Evolutionary conservation across 164 flowering plant species (phyloP), one percentile per base, ranked within the genome.

Genomic region (Vitis labrusca): DNA sequence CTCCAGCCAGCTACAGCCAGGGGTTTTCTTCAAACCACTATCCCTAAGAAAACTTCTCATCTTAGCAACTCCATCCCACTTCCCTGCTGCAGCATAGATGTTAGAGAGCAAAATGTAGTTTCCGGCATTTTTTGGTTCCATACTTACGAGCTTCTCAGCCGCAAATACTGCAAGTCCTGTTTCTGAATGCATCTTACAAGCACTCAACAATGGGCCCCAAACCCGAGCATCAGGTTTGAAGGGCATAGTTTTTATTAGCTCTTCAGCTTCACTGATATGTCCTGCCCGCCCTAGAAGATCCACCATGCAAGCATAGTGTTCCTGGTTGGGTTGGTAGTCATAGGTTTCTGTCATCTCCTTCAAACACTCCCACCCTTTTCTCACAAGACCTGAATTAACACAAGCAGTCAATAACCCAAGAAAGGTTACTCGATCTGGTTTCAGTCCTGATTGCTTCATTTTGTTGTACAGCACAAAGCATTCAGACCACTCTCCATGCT

Each of bases 241-340:
- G 1, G 89, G 88, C 82, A 88, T 86, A 29, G 70, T 59, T 53
- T 63, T 67, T 15, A 90, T 78, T 50, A 86, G 79, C 16, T 83
- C 80, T 30, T 67, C 55, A 6, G 92, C 92, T 75, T 86, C 84
- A 29, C 76, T 61, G 1, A 82, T 63, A 29, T 63, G 71, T 37
- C 91, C 92, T 10, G 83, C 76, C 9, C 85, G 86, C n/a, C 91
- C 89, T 12, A 88, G 71, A 59, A 90, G 83, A 76, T 90, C 87
- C 29, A 90, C 94, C 87, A 90, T 80, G 72, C 86, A 86, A 52
- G 87, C 88, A 71, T 89, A 87, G 73, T 89, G 93, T 65, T 89
- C 93, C 62, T 83, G 86, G 53, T 68, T 71, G 56, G 91, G 91
- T 64, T 37, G 68, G 69, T 58, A 82, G 47, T 71, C 64, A 63